These are phyloP conservation scores for Protomyces lactucae-debilis DNA, from an alignment of 1,139 yeast species.

Conservation along the genomic window DNA sequence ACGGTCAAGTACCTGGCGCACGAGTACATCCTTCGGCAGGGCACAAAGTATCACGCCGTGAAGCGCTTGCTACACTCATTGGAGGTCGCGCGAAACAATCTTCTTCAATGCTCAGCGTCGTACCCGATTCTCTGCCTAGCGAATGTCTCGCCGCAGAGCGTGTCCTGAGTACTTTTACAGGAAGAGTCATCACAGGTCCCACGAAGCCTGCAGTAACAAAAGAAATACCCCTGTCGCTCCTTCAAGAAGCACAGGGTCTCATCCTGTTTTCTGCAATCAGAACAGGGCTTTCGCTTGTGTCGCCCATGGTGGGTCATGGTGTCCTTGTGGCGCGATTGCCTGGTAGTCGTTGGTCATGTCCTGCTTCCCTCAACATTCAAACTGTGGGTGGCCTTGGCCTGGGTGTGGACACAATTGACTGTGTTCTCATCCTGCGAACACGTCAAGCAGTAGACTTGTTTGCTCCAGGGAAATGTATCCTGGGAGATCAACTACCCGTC, in stretches of 20 bases:
- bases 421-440: not conserved
- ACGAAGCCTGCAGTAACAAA: not conserved
- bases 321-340: not conserved
- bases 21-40: not conserved
- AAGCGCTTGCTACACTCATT: not conserved
- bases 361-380: not conserved
- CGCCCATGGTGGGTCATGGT: not conserved
- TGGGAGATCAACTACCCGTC: not conserved
- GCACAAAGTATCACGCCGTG: not conserved
- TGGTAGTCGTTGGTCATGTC: not conserved
- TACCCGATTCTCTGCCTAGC: not conserved
- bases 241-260: not conserved
- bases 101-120: not conserved
- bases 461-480: not conserved
- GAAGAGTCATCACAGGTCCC: not conserved
- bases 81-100: not conserved
- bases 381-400: not conserved
- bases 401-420: not conserved
- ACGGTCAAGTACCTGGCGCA: no score
- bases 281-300: not conserved
- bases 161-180: not conserved
- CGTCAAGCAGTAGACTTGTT: not conserved
- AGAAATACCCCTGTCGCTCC: not conserved
- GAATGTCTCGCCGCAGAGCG: not conserved
- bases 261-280: not conserved